Evolutionary conservation across 495 filamentous ascomycete genomes (phyloP).

Genomic region (Zalerion maritima): DNA sequence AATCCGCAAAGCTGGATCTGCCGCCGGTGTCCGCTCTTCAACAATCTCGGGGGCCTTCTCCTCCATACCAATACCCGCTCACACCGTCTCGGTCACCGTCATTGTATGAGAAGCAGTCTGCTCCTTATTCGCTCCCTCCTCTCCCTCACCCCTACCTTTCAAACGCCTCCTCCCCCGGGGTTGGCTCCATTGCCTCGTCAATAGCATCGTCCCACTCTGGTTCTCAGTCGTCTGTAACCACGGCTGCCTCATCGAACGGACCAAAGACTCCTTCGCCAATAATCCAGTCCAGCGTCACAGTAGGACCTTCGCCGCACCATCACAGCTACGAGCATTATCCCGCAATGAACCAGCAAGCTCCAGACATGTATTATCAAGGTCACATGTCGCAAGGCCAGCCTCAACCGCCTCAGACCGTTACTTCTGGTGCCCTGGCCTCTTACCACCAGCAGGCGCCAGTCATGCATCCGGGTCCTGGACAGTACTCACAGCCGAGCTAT

Average conservation of each 20-base stretch:
- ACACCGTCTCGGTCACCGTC: constrained; percentile 54
- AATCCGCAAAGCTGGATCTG: constrained; percentile 97
- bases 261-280: constrained; percentile 42
- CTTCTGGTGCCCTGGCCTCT: constrained; percentile 58
- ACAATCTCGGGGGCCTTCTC: constrained; percentile 71
- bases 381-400: constrained; percentile 74
- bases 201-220: constrained; percentile 32
- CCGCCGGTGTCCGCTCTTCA: constrained; percentile 82
- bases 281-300: constrained; percentile 23
- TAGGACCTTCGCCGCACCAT: constrained; percentile 22
- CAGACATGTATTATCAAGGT: constrained; percentile 71
- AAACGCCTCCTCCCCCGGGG: constrained; percentile 53
- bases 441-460: constrained; percentile 66
- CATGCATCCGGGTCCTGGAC: constrained; percentile 60
- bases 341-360: constrained; percentile 74
- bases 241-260: constrained; percentile 38
- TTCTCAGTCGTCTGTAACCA: constrained; percentile 39
- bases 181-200: constrained; percentile 47
- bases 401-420: constrained; percentile 67
- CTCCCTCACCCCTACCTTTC: constrained; percentile 46
- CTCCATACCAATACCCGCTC: constrained; percentile 58
- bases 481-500: constrained; percentile 53
- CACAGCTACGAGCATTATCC: constrained; percentile 44
- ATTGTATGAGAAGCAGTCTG: constrained; percentile 61
- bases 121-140: constrained; percentile 58